Evolutionary conservation across 305 asterid genomes (phyloP), one percentile per base, ranked within the genome.

Genomic region (Fraxinus baroniana): DNA sequence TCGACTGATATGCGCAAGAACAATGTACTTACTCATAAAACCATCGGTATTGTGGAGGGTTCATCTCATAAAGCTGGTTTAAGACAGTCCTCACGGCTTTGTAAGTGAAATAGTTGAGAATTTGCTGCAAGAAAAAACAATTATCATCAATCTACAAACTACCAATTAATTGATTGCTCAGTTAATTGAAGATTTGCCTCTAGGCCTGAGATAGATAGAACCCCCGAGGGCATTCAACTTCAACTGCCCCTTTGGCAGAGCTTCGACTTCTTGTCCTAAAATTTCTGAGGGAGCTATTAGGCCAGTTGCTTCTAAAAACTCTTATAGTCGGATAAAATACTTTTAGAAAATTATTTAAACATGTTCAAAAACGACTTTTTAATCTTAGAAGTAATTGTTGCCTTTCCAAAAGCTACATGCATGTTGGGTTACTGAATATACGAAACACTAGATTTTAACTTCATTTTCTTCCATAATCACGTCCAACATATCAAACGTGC

Each of bases 11-110:
- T 0, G 20, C 20, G 24, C 20, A 76, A 24, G 44, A 35, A 76
- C 9, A n/a, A 52, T 81, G 62, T 36, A 75, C 97, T 86, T 91
- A 92, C 98, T 93, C 89, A 78, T 92, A 88, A 78, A 95, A 88
- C 98, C 98, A 95, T 7, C 91, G 90, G 82, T 95, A 95, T 35
- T 92, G 91, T 32, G 97, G 83, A 84, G 99, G 97, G 87, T 95
- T 93, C 97, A 94, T 88, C 92, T 95, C 98, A 76, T 94, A 93
- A 15, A 95, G 97, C 87, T 94, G 95, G 88, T 90, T 84, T 81
- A 95, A 72, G 36, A 95, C 94, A 13, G 97, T 93, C 91, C 97
- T 94, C 81, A 92, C 98, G 15, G 98, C 98, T 86, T 94, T 95
- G 81, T 90, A 91, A 0, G 98, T 95, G 94, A 95, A 94, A 83